These are phyloP conservation scores for Mrakia blollopis DNA, from an alignment of 768 basidiomycete species.

Conservation along the genomic window DNA sequence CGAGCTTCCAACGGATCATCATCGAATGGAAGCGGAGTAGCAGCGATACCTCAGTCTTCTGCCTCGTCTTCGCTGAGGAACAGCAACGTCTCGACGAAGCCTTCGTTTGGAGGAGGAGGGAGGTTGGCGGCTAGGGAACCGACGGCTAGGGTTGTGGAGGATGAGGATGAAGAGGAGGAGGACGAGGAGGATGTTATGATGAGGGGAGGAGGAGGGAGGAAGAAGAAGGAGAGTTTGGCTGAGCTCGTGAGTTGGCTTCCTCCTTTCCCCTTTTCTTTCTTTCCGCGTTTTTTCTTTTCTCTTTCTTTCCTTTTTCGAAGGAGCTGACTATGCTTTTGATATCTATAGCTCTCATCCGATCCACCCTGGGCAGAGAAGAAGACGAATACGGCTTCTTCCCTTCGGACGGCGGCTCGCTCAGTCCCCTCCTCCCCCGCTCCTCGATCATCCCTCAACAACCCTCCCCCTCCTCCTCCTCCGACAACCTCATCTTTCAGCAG, in stretches of 20 bases:
- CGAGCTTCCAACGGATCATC: background rate
- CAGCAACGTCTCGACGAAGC: background rate
- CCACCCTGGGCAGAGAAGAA: background rate
- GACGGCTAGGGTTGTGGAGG: background rate
- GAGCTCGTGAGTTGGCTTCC: constrained; percentile 15
- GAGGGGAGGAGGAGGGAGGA: background rate
- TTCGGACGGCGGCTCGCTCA: background rate
- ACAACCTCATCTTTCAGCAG: background rate
- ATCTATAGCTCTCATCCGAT: background rate
- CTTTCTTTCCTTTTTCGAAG: no score
- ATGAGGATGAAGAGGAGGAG: constrained; percentile 14
- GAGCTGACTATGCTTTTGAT: background rate
- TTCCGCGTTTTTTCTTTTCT: background rate
- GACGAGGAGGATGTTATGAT: constrained; percentile 21
- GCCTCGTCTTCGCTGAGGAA: background rate
- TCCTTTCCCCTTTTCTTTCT: background rate
- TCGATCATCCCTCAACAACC: background rate
- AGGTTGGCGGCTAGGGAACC: background rate
- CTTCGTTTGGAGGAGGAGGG: background rate
- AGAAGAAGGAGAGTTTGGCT: constrained; percentile 20
- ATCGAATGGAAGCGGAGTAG: background rate
- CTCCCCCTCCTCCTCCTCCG: background rate
- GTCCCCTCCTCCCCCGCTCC: background rate
- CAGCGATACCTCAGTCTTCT: background rate
- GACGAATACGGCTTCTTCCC: background rate